Evolutionary conservation across 164 flowering plant genomes (phyloP), one percentile per base, ranked within the genome.

Genomic region (Magnolia officinalis): DNA sequence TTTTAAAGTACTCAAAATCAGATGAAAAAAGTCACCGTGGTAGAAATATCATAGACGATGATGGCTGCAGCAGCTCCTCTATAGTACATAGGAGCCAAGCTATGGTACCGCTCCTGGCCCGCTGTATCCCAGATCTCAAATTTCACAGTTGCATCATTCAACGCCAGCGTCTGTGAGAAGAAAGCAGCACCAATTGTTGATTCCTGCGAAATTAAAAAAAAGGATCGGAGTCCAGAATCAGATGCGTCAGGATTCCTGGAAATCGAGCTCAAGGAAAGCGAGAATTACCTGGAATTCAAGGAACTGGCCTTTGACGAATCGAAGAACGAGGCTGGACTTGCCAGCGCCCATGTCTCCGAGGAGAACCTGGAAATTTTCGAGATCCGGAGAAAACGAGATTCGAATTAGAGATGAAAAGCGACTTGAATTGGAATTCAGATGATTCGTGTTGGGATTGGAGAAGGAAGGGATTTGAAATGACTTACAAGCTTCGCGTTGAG

Each of bases 81-180:
- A 70, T 90, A 90, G 76, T 90, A 88, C 93, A 90, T 90, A 24
- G 93, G 93, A 78, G 93, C 93, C 83, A 90, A 85, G 76, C 91
- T 87, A 67, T 90, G 93, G 63, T 90, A 90, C 78, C 91, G 80
- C 79, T 90, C 93, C 71, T 90, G 93, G 7, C 93, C 93, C 2
- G 93, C 93, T 0, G 93, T 90, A 78, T 90, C 93, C 93, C 93
- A 89, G 75, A 90, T 90, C 87, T 90, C 91, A 78, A 90, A 87
- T 74, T 90, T 90, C 45, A 90, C 85, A 0, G 91, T 85, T 3
- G 84, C 85, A 70, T 88, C 91, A 58, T 85, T 85, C 58, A 86
- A 85, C 50, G 88, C 85, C 66, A 90, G 52, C 9, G 91, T 88
- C 61, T 88, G 91, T 2, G 91, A 86, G 77, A 88, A 90, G 75